Conservation (phyloP, 176 grass and related monocot genomes). For the Dactylis glomerata region DNA sequence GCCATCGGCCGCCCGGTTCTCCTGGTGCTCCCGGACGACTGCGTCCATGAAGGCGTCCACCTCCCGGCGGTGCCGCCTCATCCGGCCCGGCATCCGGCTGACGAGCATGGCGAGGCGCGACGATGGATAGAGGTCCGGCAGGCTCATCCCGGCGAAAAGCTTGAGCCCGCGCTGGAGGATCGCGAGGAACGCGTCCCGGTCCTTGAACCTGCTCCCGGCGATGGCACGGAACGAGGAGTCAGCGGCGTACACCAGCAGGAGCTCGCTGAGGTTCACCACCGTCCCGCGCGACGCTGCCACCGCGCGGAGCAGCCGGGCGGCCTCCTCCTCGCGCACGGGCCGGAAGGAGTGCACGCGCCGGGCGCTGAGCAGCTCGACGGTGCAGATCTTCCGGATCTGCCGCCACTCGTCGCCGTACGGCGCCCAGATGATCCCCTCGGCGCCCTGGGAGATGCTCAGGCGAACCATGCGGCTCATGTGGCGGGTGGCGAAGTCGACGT, state of each 20-base stretch:
- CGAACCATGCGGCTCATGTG: neutral
- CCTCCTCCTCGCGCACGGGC: neutral
- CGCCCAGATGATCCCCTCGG: conserved; percentile 21
- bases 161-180: neutral
- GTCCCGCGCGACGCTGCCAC: neutral
- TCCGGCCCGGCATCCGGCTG: no score
- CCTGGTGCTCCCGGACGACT: no score
- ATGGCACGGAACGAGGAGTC: conserved; percentile 24
- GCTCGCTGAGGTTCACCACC: conserved; percentile 5
- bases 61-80: no score
- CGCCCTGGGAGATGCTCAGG: neutral
- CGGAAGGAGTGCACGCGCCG: conserved; percentile 15
- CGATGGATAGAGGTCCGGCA: conserved; percentile 43
- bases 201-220: conserved; percentile 2
- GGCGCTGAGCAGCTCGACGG: conserved; percentile 23
- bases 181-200: no score
- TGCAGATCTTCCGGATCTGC: conserved; percentile 18
- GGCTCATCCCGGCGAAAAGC: conserved; percentile 14
- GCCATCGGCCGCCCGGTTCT: no score
- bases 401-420: conserved; percentile 29
- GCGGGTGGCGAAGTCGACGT: neutral
- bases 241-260: neutral
- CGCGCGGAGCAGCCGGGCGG: neutral
- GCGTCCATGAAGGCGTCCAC: no score
- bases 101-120: no score